Base-by-base conservation (phyloP, 805 yeast genomes). In the Wickerhamiella alocasiicola region DNA sequence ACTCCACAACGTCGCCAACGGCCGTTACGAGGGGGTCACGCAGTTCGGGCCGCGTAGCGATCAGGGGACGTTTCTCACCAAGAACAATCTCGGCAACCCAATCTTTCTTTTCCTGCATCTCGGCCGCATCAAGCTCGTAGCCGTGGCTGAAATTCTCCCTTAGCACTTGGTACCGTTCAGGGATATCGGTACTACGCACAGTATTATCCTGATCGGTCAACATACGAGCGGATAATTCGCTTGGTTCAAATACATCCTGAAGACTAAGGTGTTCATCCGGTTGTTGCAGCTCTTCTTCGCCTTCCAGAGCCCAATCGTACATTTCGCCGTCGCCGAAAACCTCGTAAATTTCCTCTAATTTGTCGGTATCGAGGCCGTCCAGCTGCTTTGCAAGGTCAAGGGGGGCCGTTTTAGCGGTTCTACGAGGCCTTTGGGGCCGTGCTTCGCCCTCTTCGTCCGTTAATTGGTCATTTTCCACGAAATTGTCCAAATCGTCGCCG, bases 281-380 rank as follows among this genome's bases (percentile, higher is more conserved):
- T 19, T 48, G 56, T 16, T 49, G 53, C n/a, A 43, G 54, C 36
- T 67, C 70, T n/a, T 73, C 76, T 62, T 87, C 95, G 21, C 83
- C 91, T 54, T 84, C 95, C 42, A 91, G 66, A 9, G 98, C 98
- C 97, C 98, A 91, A 43, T 83, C 95, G 60, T 91, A 91, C 55
- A 88, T 96, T 48, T 78, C 85, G 39, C 98, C 98, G 59, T 85
- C 93, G 49, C 98, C 98, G 57, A 91, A 91, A 11, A 91, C 83
- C 57, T 91, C 98, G 54, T 77, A 85, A 55, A 91, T 72, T 60
- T 88, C 96, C 54, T 84, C 91, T 48, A 88, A 72, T 57, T 83
- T 82, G 53, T 91, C 97, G 42, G 91, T 78, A 52, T 91, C 95
- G 31, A 81, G 63, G 53, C 82, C 70, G 18, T 57, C 55, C 4